phyloP scores from a whole-genome alignment of 2,329 filamentous ascomycete species.

The Xylariaceae sp. region DNA sequence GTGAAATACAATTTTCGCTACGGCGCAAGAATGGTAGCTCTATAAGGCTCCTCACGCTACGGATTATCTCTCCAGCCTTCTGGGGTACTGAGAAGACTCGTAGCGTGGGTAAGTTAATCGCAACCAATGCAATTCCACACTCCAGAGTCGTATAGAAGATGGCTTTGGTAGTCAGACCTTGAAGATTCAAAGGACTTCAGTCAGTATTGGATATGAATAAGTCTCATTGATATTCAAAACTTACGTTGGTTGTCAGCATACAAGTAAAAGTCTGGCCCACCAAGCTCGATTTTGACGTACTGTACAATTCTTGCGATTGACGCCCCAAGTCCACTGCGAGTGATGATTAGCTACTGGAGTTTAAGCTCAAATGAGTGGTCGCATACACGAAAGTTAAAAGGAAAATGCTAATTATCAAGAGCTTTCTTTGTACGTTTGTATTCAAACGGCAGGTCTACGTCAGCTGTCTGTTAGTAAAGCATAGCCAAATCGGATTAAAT shows the following conservation, averaged over 20 bases:
- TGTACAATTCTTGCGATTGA: constrained; percentile 8
- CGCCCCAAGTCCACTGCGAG: neutral
- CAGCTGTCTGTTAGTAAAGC: neutral
- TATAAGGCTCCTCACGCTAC: constrained; percentile 3
- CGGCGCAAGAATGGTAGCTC: constrained; percentile 1
- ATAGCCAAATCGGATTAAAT: neutral
- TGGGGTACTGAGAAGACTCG: no score
- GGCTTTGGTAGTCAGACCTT: constrained; percentile 7
- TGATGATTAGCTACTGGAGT: neutral
- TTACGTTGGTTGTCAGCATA: constrained; percentile 9
- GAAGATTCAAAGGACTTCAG: neutral
- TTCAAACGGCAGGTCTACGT: constrained; percentile 10
- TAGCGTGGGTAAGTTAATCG: constrained; percentile 9
- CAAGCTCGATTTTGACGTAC: constrained; percentile 12
- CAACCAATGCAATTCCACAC: constrained; percentile 7
- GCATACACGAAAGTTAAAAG: constrained; percentile 10
- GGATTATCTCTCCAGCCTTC: no score
- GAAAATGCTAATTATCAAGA: constrained; percentile 16
- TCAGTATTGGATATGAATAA: neutral
- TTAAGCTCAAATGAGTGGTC: neutral
- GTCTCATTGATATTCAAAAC: neutral
- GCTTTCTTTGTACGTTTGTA: constrained; percentile 7
- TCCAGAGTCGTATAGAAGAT: constrained; percentile 11
- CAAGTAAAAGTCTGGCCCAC: constrained; percentile 8
- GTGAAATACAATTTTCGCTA: no score